Base-by-base conservation (phyloP, 768 basidiomycete species). In the Suillus ampliporus region DNA sequence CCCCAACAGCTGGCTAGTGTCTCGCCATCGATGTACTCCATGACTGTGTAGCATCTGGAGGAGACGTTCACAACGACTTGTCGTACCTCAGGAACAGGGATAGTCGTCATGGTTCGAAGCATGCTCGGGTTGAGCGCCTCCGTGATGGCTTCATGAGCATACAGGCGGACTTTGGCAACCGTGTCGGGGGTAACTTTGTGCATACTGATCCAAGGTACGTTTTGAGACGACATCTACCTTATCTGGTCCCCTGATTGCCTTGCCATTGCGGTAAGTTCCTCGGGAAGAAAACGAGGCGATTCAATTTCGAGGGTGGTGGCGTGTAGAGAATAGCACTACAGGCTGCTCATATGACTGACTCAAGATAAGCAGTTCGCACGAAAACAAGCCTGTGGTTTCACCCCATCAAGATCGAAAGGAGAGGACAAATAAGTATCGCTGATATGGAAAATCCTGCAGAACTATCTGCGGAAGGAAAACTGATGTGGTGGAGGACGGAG, bases 11-110 rank as follows among this genome's bases (percentile, higher is more conserved):
- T 52, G 15, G 56, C 44, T 31, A 77, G 68, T 56, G 62, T 67
- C 21, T 62, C 43, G 14, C 72, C 75, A 17, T 66, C 57, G 37
- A 77, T 64, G 52, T 68, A 67, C 57, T 77, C 75, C 67, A 76
- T 64, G 34, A 52, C 15, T 19, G 52, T 2, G 15, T 35, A 21
- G 19, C 14, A 34, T 1, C 23, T 40, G 5, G 51, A n/a, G 31
- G n/a, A 57, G 37, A 19, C 35, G 17, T 41, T 41, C 11, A 43
- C 17, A 17, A 35, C 11, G 13, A 34, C 19, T 48, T 28, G 9
- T 28, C n/a, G 23, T 10, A 57, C 57, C n/a, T 48, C 57, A 28
- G 38, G 40, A 21, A 57, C 9, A 57, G 37, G 37, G 41, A 57
- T 40, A 38, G 21, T 37, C 5, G 5, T 56, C 35, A 56, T 7